Evolutionary conservation across 2,329 filamentous ascomycete genomes (phyloP), one percentile per base, ranked within the genome.

Genomic region (Teratosphaeriaceae sp.): DNA sequence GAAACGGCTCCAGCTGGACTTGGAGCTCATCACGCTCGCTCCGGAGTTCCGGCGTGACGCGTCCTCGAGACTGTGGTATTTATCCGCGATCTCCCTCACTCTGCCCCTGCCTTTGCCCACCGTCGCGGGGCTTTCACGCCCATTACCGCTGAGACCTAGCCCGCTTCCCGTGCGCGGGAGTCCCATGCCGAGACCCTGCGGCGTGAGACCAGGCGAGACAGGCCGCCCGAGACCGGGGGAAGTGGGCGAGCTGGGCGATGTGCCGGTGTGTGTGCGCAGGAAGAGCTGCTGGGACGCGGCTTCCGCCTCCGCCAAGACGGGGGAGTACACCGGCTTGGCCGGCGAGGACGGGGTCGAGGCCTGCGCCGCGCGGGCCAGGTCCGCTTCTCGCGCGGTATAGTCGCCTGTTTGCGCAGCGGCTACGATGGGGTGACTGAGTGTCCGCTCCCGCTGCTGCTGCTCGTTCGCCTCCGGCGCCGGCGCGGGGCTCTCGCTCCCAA

Each of bases 81-180:
- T 74, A 18, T 66, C 71, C 26, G 73, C 72, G 33, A 77, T 62
- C 49, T 74, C 70, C 41, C 70, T 65, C 3, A 76, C 74, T 34
- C 71, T 65, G 29, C 68, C 31, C n/a, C 20, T 34, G 54, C n/a
- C n/a, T n/a, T n/a, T n/a, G n/a, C n/a, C n/a, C n/a, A n/a, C n/a
- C n/a, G 73, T 74, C 27, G 65, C 65, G 6, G 71, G 70, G 30
- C 53, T 57, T 37, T 56, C 46, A 15, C 53, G 40, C n/a, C n/a
- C n/a, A n/a, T n/a, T n/a, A n/a, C n/a, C n/a, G n/a, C n/a, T n/a
- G n/a, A n/a, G n/a, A n/a, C n/a, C n/a, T n/a, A n/a, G n/a, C n/a
- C n/a, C n/a, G n/a, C n/a, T n/a, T n/a, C n/a, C n/a, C n/a, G n/a
- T n/a, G 1, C 46, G 43, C 19, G 39, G 34, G 9, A 50, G 27